Percentiles rank a stretch among this genome's conserved stretches.
Conservation (phyloP, 2,329 filamentous ascomycete genomes). For the Paracoccidioides brasiliensis region DNA sequence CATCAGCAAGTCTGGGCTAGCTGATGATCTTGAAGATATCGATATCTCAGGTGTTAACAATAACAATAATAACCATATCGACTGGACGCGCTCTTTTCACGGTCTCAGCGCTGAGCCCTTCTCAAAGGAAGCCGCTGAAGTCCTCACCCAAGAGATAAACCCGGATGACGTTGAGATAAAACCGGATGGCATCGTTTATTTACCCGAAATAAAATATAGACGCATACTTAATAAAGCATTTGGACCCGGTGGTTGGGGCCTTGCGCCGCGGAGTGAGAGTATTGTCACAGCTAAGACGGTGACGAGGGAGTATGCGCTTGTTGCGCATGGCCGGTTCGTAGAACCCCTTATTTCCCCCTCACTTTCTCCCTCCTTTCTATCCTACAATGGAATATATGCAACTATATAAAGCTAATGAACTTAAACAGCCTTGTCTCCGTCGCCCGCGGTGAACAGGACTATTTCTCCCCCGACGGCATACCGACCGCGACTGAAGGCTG, state of each 20-base stretch:
- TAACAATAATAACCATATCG: slow-evolving; percentile 36
- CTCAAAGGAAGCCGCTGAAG: slow-evolving; percentile 51
- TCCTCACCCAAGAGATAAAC: slow-evolving; percentile 55
- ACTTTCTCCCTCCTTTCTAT: not conserved
- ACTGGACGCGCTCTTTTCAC: slow-evolving; percentile 78
- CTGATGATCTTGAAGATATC: slow-evolving; percentile 24
- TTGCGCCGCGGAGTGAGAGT: slow-evolving; percentile 76
- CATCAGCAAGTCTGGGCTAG: slow-evolving; percentile 27
- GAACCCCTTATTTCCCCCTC: not conserved
- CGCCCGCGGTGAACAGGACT: slow-evolving; percentile 86
- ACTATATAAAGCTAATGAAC: not conserved
- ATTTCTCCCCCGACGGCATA: slow-evolving; percentile 79
- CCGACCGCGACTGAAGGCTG: slow-evolving; percentile 91
- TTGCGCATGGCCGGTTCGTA: slow-evolving; percentile 68
- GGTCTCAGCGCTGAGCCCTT: slow-evolving; percentile 62
- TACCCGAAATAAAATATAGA: slow-evolving; percentile 97
- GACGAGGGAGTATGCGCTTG: slow-evolving; percentile 84
- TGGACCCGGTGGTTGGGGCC: slow-evolving; percentile 88
- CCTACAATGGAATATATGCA: not conserved
- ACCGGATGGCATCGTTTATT: slow-evolving; percentile 88
- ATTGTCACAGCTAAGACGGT: slow-evolving; percentile 68
- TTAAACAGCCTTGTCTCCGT: slow-evolving; percentile 66
- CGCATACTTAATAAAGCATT: slow-evolving; percentile 81
- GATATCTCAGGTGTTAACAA: not conserved
- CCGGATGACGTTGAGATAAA: slow-evolving; percentile 85